Evolutionary conservation across 306 rosid species (phyloP).

Genomic region (Dalbergia oliveri): DNA sequence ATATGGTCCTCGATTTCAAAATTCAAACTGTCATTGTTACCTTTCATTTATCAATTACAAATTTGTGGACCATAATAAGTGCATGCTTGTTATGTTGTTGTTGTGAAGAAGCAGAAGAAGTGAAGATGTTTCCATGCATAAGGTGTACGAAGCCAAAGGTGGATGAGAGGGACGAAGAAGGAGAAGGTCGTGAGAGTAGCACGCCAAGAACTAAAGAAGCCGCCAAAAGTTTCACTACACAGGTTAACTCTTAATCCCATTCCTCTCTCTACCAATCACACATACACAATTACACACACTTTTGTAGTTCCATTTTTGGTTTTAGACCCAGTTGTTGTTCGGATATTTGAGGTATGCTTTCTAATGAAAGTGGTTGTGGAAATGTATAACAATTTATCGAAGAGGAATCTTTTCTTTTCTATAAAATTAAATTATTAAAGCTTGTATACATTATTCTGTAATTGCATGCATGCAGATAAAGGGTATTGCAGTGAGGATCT

Average conservation of each 20-base stretch:
- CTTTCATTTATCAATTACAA: not conserved
- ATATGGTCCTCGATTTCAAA: not conserved
- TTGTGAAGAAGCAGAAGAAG: constrained; percentile 45
- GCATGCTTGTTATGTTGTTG: not conserved
- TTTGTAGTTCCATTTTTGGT: too few species aligned
- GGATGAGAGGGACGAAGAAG: constrained; percentile 58
- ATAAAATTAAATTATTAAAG: too few species aligned
- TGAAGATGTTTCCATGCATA: constrained; percentile 89
- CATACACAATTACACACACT: too few species aligned
- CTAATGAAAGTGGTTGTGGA: too few species aligned
- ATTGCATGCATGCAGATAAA: constrained; percentile 66
- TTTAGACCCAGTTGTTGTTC: too few species aligned
- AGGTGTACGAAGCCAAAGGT: constrained; percentile 67
- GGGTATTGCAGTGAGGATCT: constrained; percentile 87
- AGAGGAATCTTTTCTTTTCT: too few species aligned
- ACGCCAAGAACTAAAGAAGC: constrained; percentile 95
- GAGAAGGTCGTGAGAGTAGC: constrained; percentile 45
- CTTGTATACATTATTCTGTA: not conserved
- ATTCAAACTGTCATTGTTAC: not conserved
- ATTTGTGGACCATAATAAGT: constrained; percentile 2
- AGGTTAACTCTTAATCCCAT: constrained; percentile 52
- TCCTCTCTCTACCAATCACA: too few species aligned
- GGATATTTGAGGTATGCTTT: too few species aligned
- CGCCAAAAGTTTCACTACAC: constrained; percentile 93
- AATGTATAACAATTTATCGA: too few species aligned